A percentile compares a stretch with the other conserved stretches of the same genome.
These are phyloP conservation scores for Evansstolkia leycettana DNA, from an alignment of 495 filamentous ascomycete genomes.

Conservation along the genomic window DNA sequence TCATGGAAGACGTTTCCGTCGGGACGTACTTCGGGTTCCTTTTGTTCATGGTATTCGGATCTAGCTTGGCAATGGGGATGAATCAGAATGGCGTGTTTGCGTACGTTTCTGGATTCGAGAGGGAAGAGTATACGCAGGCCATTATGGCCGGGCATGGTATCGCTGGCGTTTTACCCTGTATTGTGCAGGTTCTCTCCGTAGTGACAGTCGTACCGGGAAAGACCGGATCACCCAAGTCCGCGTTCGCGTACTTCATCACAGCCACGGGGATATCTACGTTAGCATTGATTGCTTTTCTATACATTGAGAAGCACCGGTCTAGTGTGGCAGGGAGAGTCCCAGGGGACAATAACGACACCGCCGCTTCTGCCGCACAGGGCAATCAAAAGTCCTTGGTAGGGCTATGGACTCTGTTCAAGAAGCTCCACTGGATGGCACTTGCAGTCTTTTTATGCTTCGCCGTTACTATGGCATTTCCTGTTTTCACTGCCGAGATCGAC, in stretches of 20 bases:
- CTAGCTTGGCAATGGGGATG: conserved; percentile 69
- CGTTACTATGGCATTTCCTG: conserved; percentile 87
- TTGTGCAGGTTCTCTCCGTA: conserved; percentile 74
- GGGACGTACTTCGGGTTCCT: conserved; percentile 65
- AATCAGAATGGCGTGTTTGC: conserved; percentile 94
- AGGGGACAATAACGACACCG: conserved; percentile 26
- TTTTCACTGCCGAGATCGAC: conserved; percentile 73
- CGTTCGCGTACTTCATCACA: conserved; percentile 85
- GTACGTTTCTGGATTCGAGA: conserved; percentile 72
- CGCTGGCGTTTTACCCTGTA: conserved; percentile 79
- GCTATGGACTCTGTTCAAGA: conserved; percentile 54
- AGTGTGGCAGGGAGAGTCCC: conserved; percentile 21
- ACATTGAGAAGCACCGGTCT: conserved; percentile 35
- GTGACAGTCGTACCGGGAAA: conserved; percentile 44
- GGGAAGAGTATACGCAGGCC: conserved; percentile 80
- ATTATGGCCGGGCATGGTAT: conserved; percentile 94
- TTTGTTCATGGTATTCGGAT: conserved; percentile 67
- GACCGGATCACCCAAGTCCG: conserved; percentile 31
- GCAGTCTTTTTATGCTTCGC: conserved; percentile 68
- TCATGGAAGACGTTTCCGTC: conserved; percentile 46
- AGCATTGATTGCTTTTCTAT: conserved; percentile 47
- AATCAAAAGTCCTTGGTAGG: conserved; percentile 33
- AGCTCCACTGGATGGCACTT: conserved; percentile 57
- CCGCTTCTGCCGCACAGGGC: conserved; percentile 1
- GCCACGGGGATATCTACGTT: conserved; percentile 53